Evolutionary conservation across 1,139 yeast species (phyloP).

Genomic region (Zygosaccharomyces sapae): DNA sequence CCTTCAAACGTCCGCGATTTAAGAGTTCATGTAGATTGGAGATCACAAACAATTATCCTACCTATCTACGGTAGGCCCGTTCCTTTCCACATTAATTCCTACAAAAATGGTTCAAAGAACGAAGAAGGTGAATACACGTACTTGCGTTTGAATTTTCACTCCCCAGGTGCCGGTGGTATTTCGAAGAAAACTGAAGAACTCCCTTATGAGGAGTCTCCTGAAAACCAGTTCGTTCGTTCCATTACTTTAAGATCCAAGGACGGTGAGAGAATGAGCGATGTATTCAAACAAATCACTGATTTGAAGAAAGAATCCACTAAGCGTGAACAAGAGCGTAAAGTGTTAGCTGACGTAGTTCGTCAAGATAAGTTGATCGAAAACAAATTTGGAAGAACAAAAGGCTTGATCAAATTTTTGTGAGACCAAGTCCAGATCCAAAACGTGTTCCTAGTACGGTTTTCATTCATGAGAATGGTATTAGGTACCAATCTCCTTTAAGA

Average conservation of each 20-base stretch:
- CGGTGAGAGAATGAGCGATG: conserved; percentile 86
- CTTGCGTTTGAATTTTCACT: conserved; percentile 82
- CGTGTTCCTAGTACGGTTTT: conserved; percentile 88
- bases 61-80: conserved; percentile 97
- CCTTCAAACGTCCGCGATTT: conserved; percentile 80
- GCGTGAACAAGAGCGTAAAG: conserved; percentile 86
- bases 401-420: conserved; percentile 80
- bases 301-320: conserved; percentile 89
- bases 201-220: conserved; percentile 87
- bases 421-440: conserved; percentile 96
- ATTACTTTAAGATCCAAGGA: conserved; percentile 87
- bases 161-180: conserved; percentile 86
- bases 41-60: conserved; percentile 80
- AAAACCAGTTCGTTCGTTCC: conserved; percentile 80
- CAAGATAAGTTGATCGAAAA: conserved; percentile 86
- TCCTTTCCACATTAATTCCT: conserved; percentile 92
- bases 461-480: conserved; percentile 92
- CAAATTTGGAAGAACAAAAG: conserved; percentile 78
- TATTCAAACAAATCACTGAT: conserved; percentile 84
- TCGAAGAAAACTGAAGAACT: conserved; percentile 67
- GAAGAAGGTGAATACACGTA: conserved; percentile 96
- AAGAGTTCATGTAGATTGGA: conserved; percentile 81
- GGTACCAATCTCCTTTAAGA: conserved; percentile 81
- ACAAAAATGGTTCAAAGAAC: conserved; percentile 89
- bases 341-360: conserved; percentile 88